Evolutionary conservation across 1,284 basidiomycete genomes (phyloP).

Genomic region (Vanrija sp.): DNA sequence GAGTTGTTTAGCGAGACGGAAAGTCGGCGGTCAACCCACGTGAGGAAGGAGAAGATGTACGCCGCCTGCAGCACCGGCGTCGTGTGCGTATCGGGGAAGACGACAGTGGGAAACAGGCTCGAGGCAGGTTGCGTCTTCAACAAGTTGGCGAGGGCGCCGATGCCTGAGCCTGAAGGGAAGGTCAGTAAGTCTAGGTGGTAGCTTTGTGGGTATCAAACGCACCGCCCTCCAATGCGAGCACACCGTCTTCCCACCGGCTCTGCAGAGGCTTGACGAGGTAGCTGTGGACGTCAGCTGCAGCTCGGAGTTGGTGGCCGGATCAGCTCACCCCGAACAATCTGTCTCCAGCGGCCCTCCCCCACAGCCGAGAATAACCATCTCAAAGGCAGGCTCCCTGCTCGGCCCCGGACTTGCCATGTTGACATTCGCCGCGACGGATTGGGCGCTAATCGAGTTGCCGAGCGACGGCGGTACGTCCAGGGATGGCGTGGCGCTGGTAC

Average conservation of each 20-base stretch:
- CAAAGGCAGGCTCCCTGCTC: conserved; percentile 30
- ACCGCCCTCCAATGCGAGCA: conserved; percentile 47
- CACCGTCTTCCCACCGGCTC: conserved; percentile 43
- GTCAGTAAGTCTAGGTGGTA: neutral
- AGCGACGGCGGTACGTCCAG: too few species aligned
- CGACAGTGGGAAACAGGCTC: conserved; percentile 32
- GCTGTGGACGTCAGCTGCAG: conserved; percentile 10
- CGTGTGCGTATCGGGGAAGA: conserved; percentile 34
- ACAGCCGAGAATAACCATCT: conserved; percentile 46
- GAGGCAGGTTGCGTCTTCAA: conserved; percentile 12
- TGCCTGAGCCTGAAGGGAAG: conserved; percentile 36
- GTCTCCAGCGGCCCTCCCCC: conserved; percentile 50
- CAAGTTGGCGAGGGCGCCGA: conserved; percentile 39
- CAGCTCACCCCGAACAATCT: conserved; percentile 43
- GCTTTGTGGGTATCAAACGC: conserved; percentile 5
- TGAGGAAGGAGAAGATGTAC: conserved; percentile 43
- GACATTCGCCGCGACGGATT: too few species aligned
- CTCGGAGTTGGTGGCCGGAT: neutral
- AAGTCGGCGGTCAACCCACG: conserved; percentile 25
- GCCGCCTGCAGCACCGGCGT: conserved; percentile 43
- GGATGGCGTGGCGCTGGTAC: too few species aligned
- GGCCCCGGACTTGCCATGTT: neutral
- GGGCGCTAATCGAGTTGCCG: too few species aligned
- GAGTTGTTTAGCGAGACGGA: neutral
- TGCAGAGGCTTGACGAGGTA: conserved; percentile 42